Percentiles rank a stretch among this genome's conserved stretches.
These are phyloP conservation scores for Trichoderma arundinaceum DNA, from an alignment of 2,329 filamentous ascomycete genomes.

Conservation along the genomic window DNA sequence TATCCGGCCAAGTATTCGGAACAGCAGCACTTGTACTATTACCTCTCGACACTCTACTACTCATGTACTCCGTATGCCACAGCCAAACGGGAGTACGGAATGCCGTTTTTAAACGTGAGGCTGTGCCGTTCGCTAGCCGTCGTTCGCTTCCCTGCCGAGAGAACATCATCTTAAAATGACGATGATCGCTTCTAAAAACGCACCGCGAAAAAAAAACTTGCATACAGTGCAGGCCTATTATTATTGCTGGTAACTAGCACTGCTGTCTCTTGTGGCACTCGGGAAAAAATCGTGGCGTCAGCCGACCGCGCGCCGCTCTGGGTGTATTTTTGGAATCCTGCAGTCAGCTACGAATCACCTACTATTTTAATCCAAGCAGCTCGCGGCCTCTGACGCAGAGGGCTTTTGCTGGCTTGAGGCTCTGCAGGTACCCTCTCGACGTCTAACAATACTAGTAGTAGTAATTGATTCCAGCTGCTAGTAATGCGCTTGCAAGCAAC, in stretches of 20 bases:
- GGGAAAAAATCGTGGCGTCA: slow-evolving; percentile 23
- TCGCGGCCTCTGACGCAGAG: background rate
- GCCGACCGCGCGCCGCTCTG: slow-evolving; percentile 13
- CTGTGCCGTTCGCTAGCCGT: background rate
- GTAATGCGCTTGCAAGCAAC: too few species aligned
- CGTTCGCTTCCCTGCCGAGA: background rate
- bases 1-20: too few species aligned
- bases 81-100: background rate
- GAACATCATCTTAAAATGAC: slow-evolving; percentile 8
- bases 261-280: background rate
- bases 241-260: too few species aligned
- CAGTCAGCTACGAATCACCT: slow-evolving; percentile 16
- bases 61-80: too few species aligned
- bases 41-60: too few species aligned
- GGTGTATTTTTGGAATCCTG: slow-evolving; percentile 19
- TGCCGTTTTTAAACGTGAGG: background rate
- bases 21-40: too few species aligned
- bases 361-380: background rate
- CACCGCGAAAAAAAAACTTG: background rate
- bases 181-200: slow-evolving; percentile 12
- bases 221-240: too few species aligned
- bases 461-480: too few species aligned
- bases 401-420: background rate
- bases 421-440: slow-evolving; percentile 15
- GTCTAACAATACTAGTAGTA: too few species aligned